A percentile compares a stretch with the other conserved stretches of the same genome.
Evolutionary conservation across 352 stramenopile genomes (phyloP).

Genomic region (Globisporangium iwayamae): DNA sequence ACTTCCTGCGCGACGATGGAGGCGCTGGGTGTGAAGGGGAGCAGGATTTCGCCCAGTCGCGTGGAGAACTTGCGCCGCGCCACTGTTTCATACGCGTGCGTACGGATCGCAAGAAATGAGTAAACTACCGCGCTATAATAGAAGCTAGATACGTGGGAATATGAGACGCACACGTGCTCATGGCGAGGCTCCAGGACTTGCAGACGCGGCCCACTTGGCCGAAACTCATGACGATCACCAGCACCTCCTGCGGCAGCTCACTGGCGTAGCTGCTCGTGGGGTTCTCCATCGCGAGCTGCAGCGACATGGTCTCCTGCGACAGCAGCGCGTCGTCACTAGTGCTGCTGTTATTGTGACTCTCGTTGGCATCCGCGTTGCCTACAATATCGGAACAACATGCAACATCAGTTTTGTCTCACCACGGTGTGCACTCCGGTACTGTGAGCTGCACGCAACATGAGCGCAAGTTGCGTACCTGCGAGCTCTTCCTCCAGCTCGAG

Average conservation of each 20-base stretch:
- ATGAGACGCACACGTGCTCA: conserved; percentile 37
- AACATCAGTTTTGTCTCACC: background rate
- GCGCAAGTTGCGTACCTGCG: conserved; percentile 19
- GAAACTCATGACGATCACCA: conserved; percentile 68
- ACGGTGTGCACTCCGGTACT: background rate
- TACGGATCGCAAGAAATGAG: background rate
- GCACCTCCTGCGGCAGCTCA: conserved; percentile 67
- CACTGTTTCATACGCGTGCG: conserved; percentile 22
- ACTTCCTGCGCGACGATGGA: conserved; percentile 48
- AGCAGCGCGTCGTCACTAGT: conserved; percentile 11
- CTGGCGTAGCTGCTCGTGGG: conserved; percentile 23
- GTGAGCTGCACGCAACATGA: background rate
- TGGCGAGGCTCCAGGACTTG: conserved; percentile 78
- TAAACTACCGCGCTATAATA: background rate
- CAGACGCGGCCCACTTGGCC: conserved; percentile 71
- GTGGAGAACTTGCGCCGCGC: conserved; percentile 58
- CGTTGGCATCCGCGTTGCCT: conserved; percentile 1
- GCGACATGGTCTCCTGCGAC: conserved; percentile 17
- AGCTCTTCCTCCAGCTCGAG: conserved; percentile 73
- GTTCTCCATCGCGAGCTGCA: conserved; percentile 13
- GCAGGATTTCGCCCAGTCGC: conserved; percentile 51
- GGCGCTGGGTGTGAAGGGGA: conserved; percentile 42
- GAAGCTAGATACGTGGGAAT: background rate
- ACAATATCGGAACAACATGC: background rate
- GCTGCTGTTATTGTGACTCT: too few species aligned